These are phyloP conservation scores for Stachybotrys elegans DNA, from an alignment of 2,329 filamentous ascomycete genomes.

Conservation along the genomic window DNA sequence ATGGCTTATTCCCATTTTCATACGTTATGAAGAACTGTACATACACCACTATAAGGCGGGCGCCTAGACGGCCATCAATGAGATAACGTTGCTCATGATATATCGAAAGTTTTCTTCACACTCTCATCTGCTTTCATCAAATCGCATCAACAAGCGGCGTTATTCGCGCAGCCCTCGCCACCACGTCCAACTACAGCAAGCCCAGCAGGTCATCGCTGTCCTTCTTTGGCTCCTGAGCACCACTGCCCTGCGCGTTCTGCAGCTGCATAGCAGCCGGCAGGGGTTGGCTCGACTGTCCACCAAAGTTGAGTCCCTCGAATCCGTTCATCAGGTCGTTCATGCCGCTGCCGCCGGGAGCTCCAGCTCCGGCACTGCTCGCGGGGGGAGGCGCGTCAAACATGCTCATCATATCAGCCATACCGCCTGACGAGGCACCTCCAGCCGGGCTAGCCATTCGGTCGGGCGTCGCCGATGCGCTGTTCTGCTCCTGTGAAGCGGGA, in stretches of 20 bases:
- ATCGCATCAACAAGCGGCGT: no score
- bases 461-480: slow-evolving; percentile 54
- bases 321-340: slow-evolving; percentile 89
- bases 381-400: slow-evolving; percentile 63
- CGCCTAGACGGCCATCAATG: no score
- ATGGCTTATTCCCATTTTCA: no score
- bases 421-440: slow-evolving; percentile 34
- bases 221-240: slow-evolving; percentile 40
- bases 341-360: slow-evolving; percentile 42
- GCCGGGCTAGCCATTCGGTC: slow-evolving; percentile 63
- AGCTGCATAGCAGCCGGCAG: slow-evolving; percentile 60
- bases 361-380: slow-evolving; percentile 37
- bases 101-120: no score
- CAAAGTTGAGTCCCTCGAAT: slow-evolving; percentile 76
- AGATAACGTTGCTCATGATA: no score
- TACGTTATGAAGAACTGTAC: no score
- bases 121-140: no score
- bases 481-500: slow-evolving; percentile 73
- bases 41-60: no score
- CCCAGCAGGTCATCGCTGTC: slow-evolving; percentile 56
- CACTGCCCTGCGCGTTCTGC: slow-evolving; percentile 28
- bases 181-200: no score
- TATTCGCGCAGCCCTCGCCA: no score
- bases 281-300: slow-evolving; percentile 50
- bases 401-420: slow-evolving; percentile 62